Base-by-base conservation (phyloP, 2,329 filamentous ascomycete genomes). In the Nemania sp. region DNA sequence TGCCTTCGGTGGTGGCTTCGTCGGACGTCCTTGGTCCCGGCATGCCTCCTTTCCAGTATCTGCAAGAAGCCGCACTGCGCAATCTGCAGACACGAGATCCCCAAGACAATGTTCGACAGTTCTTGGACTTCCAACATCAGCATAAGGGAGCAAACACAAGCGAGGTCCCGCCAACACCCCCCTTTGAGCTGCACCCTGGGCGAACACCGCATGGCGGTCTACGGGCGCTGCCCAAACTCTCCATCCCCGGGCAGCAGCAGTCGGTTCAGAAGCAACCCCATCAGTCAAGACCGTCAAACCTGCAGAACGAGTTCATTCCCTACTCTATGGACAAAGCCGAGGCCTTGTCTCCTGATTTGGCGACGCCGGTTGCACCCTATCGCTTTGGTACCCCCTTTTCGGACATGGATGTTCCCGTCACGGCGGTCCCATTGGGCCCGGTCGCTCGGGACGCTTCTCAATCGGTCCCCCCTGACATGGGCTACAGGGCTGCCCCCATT, bases 381-480 rank as follows among this genome's bases (percentile, higher is more conserved):
- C 85, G 89, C 49, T 86, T 90, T 60, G 87, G 84, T n/a, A 95
- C 90, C 0, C 91, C 92, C 14, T 89, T 92, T 70, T 96, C 92
- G 2, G 91, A 96, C 67, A 87, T 93, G 79, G 93, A 97, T 68
- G 85, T 92, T 11, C 92, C 93, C 0, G 75, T 95, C 54, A 94
- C 90, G 1, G 81, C 86, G 2, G 77, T 92, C 37, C 83, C 84
- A 1, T 65, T 84, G 14, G 89, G 87, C 0, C 89, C 89, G 6
- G 78, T 96, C 26, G 80, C 87, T 39, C 88, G 93, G 45, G 88
- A 94, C 66, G 77, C 80, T 41, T 96, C 91, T 22, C 91, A 96
- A 71, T 97, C 92, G 5, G 93, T 97, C 0, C 93, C 93, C 37
- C 93, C 93, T 6, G 86, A 96, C 73, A 96, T 97, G 91, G 86